Evolutionary conservation across 352 stramenopile genomes (phyloP).

Genomic region (Globisporangium abappressorium): DNA sequence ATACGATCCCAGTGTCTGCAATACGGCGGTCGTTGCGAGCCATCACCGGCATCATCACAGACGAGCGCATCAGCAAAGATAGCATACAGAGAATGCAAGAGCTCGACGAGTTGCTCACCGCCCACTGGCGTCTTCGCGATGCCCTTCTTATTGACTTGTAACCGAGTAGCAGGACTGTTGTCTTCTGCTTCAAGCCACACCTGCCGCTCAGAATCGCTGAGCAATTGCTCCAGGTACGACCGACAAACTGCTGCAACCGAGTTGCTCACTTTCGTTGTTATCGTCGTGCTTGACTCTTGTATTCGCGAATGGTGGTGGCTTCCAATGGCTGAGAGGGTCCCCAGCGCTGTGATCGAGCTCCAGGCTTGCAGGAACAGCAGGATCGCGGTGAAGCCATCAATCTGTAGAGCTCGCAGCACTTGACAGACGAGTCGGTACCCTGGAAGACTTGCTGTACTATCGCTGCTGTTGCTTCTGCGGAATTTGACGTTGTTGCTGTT

Average conservation of each 20-base stretch:
- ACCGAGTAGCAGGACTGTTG: not conserved
- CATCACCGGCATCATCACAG: not conserved
- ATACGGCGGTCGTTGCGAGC: not conserved
- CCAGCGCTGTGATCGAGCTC: not conserved
- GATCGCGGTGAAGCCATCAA: constrained; percentile 1
- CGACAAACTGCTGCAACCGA: constrained; percentile 4
- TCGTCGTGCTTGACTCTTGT: not conserved
- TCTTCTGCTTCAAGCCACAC: not conserved
- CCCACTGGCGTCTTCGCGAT: not conserved
- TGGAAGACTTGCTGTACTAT: constrained; percentile 3
- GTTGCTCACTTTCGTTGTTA: not conserved
- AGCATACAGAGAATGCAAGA: constrained; percentile 16
- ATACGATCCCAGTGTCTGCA: constrained; percentile 15
- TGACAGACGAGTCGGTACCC: constrained; percentile 22
- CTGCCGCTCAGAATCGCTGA: constrained; percentile 4
- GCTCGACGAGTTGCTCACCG: constrained; percentile 13
- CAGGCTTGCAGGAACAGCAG: constrained; percentile 9
- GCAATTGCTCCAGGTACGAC: constrained; percentile 11
- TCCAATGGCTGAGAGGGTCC: not conserved
- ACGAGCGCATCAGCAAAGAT: constrained; percentile 14
- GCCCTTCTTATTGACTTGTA: not conserved
- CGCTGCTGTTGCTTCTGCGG: not conserved
- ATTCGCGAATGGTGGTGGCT: not conserved
- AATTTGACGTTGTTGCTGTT: not conserved
- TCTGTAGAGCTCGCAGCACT: constrained; percentile 3